Conservation (phyloP, 129 eudicot genomes). For the carrot (Daucus carota) region DNA sequence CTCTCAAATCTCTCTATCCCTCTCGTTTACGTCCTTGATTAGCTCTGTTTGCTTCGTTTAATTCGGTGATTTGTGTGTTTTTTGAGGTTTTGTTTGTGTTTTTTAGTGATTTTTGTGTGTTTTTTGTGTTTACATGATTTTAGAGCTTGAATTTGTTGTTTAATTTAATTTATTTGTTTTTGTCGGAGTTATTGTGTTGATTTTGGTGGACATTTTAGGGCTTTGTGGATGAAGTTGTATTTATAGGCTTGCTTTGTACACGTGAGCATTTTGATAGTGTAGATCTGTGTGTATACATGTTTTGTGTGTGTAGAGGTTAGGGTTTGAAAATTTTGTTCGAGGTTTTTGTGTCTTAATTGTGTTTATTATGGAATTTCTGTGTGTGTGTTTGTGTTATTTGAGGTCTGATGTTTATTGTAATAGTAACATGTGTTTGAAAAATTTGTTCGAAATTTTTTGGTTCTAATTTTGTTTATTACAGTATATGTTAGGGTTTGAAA, state of each 20-base stretch:
- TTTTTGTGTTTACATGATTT: background rate
- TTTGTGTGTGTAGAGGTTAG: background rate
- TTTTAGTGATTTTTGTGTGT: background rate
- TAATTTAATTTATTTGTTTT: background rate
- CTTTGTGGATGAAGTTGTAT: background rate
- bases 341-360: too few species aligned
- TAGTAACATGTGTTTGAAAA: too few species aligned
- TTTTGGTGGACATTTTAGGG: background rate
- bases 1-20: background rate
- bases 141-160: background rate
- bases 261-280: background rate
- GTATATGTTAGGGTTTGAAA: too few species aligned
- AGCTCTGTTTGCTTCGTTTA: background rate
- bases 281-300: background rate
- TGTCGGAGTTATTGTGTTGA: too few species aligned
- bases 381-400: too few species aligned
- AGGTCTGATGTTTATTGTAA: too few species aligned
- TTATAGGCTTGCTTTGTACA: background rate
- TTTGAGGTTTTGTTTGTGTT: background rate
- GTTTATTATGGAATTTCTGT: too few species aligned
- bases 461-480: too few species aligned
- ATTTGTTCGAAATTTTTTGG: too few species aligned
- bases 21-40: background rate
- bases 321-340: background rate
- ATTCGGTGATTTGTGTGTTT: too few species aligned